Evolutionary conservation across 768 basidiomycete species (phyloP).

Genomic region (Naematelia aurantialba): DNA sequence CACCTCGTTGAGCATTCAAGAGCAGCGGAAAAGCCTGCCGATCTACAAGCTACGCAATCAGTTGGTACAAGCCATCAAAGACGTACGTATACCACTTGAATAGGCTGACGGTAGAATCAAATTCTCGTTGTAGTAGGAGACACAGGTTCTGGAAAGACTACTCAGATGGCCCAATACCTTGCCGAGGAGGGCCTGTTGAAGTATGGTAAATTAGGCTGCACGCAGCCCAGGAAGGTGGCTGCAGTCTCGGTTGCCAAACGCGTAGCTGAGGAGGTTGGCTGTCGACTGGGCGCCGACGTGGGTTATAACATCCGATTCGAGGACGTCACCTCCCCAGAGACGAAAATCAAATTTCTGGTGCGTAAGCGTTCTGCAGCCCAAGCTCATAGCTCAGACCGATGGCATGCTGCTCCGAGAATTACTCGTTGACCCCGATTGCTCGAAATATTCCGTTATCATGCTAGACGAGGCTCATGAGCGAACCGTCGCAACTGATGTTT

Average conservation of each 20-base stretch:
- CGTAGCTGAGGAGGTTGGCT: constrained; percentile 96
- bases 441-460: constrained; percentile 91
- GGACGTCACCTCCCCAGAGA: constrained; percentile 97
- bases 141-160: constrained; percentile 98
- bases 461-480: constrained; percentile 98
- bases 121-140: constrained; percentile 97
- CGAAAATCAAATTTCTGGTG: constrained; percentile 96
- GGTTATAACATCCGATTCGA: constrained; percentile 99
- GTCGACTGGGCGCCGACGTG: constrained; percentile 93
- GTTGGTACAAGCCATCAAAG: constrained; percentile 79
- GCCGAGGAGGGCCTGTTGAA: constrained; percentile 93
- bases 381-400: constrained; percentile 60
- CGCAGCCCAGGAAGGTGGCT: constrained; percentile 97
- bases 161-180: constrained; percentile 97
- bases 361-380: constrained; percentile 9
- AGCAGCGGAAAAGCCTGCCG: constrained; percentile 83
- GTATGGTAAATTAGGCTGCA: constrained; percentile 86
- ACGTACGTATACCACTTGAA: constrained; percentile 58
- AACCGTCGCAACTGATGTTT: constrained; percentile 95
- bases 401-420: constrained; percentile 98
- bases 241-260: constrained; percentile 99
- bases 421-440: constrained; percentile 89
- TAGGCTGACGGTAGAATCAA: constrained; percentile 64
- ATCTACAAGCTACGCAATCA: constrained; percentile 93
- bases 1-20: constrained; percentile 82